These are phyloP conservation scores for Floccularia luteovirens DNA, from an alignment of 768 basidiomycete species.

Conservation along the genomic window DNA sequence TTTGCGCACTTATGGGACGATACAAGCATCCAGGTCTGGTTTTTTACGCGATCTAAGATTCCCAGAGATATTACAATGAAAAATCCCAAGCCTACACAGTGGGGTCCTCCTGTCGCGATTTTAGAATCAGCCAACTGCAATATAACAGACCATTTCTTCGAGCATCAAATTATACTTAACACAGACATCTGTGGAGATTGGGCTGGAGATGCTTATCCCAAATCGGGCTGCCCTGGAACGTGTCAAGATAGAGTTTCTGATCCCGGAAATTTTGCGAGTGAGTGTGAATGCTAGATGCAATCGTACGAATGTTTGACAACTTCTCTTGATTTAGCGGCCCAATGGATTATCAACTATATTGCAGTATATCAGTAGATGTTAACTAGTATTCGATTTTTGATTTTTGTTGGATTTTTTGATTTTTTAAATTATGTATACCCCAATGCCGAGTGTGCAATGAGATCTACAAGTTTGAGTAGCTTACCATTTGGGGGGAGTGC, in stretches of 20 bases:
- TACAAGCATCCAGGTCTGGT: conserved; percentile 49
- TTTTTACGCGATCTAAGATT: conserved; percentile 41
- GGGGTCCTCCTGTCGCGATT: conserved; percentile 45
- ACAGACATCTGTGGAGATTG: conserved; percentile 42
- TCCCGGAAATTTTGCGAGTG: conserved; percentile 43
- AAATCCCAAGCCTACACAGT: conserved; percentile 36
- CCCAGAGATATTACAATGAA: conserved; percentile 41
- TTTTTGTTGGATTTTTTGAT: background rate
- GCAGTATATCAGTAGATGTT: conserved; percentile 30
- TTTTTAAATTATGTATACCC: too few species aligned
- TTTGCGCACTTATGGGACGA: conserved; percentile 49
- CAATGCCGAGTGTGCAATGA: too few species aligned
- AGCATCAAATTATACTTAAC: conserved; percentile 42
- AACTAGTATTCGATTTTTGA: background rate
- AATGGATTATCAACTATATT: conserved; percentile 52
- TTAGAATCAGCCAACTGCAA: conserved; percentile 44
- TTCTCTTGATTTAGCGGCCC: conserved; percentile 45
- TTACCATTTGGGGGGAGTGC: too few species aligned
- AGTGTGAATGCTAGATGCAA: conserved; percentile 8
- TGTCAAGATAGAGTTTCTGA: conserved; percentile 44
- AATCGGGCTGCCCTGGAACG: conserved; percentile 34
- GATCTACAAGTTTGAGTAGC: too few species aligned
- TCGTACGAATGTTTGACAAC: background rate
- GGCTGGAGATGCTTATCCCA: conserved; percentile 25
- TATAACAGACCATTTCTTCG: conserved; percentile 39